These are phyloP conservation scores for Rhizodiscina lignyota DNA, from an alignment of 495 filamentous ascomycete species.

Conservation along the genomic window DNA sequence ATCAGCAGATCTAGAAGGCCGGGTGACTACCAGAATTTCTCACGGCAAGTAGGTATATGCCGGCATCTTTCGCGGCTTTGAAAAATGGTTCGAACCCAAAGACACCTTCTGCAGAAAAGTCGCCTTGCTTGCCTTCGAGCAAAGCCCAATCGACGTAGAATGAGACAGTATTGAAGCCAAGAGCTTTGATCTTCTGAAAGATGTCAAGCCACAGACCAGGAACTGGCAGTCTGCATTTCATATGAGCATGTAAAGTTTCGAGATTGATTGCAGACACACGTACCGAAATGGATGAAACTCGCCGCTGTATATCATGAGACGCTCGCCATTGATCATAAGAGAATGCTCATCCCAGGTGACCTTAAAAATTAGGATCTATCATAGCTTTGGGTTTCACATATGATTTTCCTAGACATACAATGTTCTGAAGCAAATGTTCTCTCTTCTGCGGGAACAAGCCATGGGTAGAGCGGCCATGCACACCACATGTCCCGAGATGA, in stretches of 20 bases:
- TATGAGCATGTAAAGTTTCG: neutral
- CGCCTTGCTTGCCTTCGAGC: conserved; percentile 54
- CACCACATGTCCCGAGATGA: no score
- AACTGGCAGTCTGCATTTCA: conserved; percentile 43
- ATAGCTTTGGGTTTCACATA: no score
- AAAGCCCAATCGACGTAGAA: conserved; percentile 71
- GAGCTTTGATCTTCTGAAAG: conserved; percentile 63
- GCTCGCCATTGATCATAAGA: no score
- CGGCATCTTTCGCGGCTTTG: conserved; percentile 46
- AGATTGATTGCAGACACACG: neutral
- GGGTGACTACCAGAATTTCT: no score
- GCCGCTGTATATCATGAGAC: conserved; percentile 54
- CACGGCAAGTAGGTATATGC: conserved; percentile 55
- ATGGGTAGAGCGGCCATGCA: no score
- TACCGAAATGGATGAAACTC: conserved; percentile 56
- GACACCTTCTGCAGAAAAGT: conserved; percentile 51
- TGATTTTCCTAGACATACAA: no score
- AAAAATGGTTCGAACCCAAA: conserved; percentile 58
- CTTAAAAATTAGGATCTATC: no score
- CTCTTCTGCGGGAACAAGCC: no score
- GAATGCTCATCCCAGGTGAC: no score
- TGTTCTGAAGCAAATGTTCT: no score
- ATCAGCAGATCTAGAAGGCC: no score
- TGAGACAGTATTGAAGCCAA: conserved; percentile 61
- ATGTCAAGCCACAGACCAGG: conserved; percentile 55